Evolutionary conservation across 352 stramenopile species (phyloP).

Genomic region (Blastocystis sp.): DNA sequence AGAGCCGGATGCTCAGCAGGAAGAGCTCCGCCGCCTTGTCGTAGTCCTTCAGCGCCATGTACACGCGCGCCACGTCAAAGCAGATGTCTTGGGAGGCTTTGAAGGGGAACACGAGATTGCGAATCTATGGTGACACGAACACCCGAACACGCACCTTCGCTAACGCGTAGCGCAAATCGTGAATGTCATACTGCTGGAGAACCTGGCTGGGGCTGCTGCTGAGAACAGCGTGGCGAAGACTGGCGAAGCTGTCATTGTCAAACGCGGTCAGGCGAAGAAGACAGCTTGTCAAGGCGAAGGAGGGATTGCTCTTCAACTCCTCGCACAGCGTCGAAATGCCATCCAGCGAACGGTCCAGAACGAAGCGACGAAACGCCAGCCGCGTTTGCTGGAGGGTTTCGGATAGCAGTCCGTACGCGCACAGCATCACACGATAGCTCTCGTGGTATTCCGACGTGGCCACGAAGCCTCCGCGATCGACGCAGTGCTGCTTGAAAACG

Average conservation of each 20-base stretch:
- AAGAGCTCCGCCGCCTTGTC: slow-evolving; percentile 6
- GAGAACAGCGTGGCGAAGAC: neutral
- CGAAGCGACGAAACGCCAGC: slow-evolving; percentile 12
- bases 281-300: neutral
- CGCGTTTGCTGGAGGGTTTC: neutral
- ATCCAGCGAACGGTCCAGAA: neutral
- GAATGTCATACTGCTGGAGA: neutral
- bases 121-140: neutral
- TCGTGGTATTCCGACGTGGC: neutral
- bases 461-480: neutral
- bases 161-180: slow-evolving; percentile 19
- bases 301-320: neutral
- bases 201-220: neutral
- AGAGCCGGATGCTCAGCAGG: neutral
- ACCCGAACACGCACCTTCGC: neutral
- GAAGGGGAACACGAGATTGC: neutral
- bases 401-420: neutral
- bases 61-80: slow-evolving; percentile 41
- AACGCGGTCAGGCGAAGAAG: slow-evolving; percentile 16
- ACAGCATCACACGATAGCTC: slow-evolving; percentile 8
- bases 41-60: neutral
- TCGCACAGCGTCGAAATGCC: neutral
- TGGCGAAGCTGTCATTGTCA: slow-evolving; percentile 14
- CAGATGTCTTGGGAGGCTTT: neutral
- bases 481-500: neutral